Evolutionary conservation across 2,329 filamentous ascomycete species (phyloP), one percentile per base, ranked within the genome.

Genomic region (Penicillium occitanis): DNA sequence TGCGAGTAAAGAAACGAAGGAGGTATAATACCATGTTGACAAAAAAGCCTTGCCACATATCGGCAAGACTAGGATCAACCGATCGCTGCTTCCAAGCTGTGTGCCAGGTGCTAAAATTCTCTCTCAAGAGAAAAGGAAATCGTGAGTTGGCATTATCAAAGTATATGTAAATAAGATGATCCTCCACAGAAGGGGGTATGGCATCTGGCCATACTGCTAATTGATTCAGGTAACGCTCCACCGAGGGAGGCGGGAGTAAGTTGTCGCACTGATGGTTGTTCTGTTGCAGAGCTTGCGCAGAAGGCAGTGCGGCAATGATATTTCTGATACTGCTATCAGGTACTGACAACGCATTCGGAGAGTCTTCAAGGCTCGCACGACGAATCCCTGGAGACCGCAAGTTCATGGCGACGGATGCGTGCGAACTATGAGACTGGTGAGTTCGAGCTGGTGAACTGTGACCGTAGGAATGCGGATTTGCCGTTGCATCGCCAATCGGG

Each of bases 41-140:
- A 59, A 59, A 59, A 42, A 42, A 48, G 13, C 55, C 55, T 59
- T 59, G 55, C 55, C 55, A 59, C n/a, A 59, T 17, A 42, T 59
- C 35, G 14, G 19, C 55, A 28, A 42, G 33, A 35, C 55, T 35
- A 35, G 53, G 11, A 22, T 28, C 35, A 35, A 13, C 6, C 19
- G 19, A 40, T 25, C 55, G 35, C 14, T 44, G 33, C n/a, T 35
- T 59, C 55, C 55, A 59, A 13, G 28, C 7, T 14, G 35, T 13
- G n/a, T 59, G 55, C 55, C 55, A 59, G 2, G 11, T 40, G 13
- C 42, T 25, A 8, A 59, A n/a, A 42, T 6, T 28, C 10, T 40
- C 55, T 40, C 19, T 59, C 3, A 59, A 5, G 8, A 42, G 55
- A 22, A 48, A 48, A 22, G 44, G 44, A 48, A 48, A 48, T 13